A percentile compares a stretch with the other conserved stretches of the same genome.
These are phyloP conservation scores for Botrytis porri DNA, from an alignment of 2,329 filamentous ascomycete species.

Conservation along the genomic window DNA sequence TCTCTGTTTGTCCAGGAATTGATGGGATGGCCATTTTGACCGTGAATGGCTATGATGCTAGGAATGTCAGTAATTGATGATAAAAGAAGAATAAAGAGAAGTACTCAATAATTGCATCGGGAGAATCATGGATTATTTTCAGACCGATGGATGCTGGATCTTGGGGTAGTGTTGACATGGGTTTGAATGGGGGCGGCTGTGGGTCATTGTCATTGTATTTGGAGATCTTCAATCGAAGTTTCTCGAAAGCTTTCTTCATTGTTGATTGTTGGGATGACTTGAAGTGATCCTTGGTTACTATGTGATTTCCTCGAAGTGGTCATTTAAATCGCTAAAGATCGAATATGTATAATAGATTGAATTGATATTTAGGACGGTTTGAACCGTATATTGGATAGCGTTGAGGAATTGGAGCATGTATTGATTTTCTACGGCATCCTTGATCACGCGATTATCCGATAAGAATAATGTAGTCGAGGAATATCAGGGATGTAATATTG, in stretches of 20 bases:
- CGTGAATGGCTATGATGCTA: constrained; percentile 20
- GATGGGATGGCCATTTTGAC: constrained; percentile 4
- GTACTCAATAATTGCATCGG: constrained; percentile 14
- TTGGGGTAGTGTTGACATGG: background rate
- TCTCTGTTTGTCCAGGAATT: constrained; percentile 12
- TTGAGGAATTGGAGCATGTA: background rate
- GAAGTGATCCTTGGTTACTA: background rate
- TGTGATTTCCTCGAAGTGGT: background rate
- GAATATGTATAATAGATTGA: background rate
- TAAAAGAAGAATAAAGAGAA: background rate
- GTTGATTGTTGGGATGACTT: background rate
- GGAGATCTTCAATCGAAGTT: background rate
- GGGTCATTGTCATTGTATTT: background rate
- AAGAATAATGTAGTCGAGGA: background rate
- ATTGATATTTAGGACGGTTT: background rate
- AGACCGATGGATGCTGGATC: constrained; percentile 1
- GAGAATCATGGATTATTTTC: background rate
- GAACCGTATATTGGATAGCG: background rate
- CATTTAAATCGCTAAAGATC: background rate
- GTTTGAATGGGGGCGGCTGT: no score
- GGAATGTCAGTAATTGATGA: background rate
- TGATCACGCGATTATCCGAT: background rate
- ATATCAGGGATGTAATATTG: background rate
- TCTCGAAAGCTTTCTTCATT: constrained; percentile 2
- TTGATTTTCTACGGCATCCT: background rate